Evolutionary conservation across 495 filamentous ascomycete genomes (phyloP).

Genomic region (Penicillium daleae): DNA sequence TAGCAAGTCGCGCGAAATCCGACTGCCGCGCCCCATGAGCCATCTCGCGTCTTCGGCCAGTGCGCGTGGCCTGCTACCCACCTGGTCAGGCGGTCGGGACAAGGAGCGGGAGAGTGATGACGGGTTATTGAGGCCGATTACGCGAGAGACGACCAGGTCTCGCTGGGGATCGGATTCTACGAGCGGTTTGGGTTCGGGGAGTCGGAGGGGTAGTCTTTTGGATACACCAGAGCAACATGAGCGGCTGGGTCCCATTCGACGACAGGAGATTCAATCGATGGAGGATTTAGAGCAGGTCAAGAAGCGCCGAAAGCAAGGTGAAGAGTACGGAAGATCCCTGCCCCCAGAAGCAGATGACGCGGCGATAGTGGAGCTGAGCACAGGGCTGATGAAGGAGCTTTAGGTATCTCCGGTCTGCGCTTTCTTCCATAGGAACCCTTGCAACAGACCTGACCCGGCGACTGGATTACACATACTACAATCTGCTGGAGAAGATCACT

Average conservation of each 20-base stretch:
- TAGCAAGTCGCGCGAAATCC: conserved; percentile 43
- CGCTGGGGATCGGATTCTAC: conserved; percentile 43
- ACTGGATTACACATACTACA: conserved; percentile 87
- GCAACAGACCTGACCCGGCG: conserved; percentile 65
- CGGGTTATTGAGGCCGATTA: conserved; percentile 38
- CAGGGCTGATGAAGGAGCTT: background rate
- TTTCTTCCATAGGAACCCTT: conserved; percentile 42
- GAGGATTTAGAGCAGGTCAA: conserved; percentile 48
- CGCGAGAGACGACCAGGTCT: conserved; percentile 38
- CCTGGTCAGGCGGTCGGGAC: conserved; percentile 37
- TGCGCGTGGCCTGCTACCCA: conserved; percentile 40
- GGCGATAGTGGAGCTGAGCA: background rate
- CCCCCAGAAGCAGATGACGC: background rate
- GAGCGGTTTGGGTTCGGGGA: conserved; percentile 26
- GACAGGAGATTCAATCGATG: conserved; percentile 42
- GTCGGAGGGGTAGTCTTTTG: conserved; percentile 40
- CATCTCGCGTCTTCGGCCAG: conserved; percentile 41
- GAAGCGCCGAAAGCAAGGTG: conserved; percentile 46
- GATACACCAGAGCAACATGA: conserved; percentile 38
- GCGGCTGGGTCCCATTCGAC: conserved; percentile 34
- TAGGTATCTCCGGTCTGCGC: conserved; percentile 44
- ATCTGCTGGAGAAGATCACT: conserved; percentile 76
- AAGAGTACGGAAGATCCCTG: conserved; percentile 42
- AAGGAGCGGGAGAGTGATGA: conserved; percentile 42
- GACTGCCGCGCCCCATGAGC: conserved; percentile 44